Evolutionary conservation across 78 protist species (phyloP).

Genomic region (Dictyostelium purpureum): DNA sequence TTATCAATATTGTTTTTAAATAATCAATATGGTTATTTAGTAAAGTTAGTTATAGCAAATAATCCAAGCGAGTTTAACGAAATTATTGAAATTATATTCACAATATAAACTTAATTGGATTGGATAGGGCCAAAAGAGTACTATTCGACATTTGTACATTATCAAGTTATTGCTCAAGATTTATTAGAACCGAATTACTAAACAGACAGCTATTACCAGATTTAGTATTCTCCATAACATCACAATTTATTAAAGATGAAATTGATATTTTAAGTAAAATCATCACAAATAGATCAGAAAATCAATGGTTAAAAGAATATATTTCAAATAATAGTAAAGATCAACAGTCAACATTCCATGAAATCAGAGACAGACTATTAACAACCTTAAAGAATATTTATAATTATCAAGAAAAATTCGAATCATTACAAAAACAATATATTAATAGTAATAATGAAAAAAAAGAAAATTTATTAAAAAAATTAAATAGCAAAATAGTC

Average conservation of each 20-base stretch:
- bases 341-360: constrained; percentile 2
- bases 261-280: constrained; percentile 29
- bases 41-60: background rate
- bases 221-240: constrained; percentile 21
- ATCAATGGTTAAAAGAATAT: constrained; percentile 55
- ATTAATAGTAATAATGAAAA: background rate
- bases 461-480: background rate
- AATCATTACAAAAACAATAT: background rate
- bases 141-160: constrained; percentile 27
- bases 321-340: background rate
- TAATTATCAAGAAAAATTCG: background rate
- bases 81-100: constrained; percentile 17
- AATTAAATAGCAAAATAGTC: no score
- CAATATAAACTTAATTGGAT: constrained; percentile 2
- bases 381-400: background rate
- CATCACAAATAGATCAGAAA: constrained; percentile 27
- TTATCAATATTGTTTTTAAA: constrained; percentile 27
- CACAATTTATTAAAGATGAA: constrained; percentile 23
- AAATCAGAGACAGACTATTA: constrained; percentile 31
- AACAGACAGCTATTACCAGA: constrained; percentile 25
- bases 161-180: constrained; percentile 12
- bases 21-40: constrained; percentile 13
- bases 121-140: constrained; percentile 10
- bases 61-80: constrained; percentile 23
- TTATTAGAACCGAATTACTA: constrained; percentile 3